Evolutionary conservation across 345 rosid genomes (phyloP).

Genomic region (Acer saccharum): DNA sequence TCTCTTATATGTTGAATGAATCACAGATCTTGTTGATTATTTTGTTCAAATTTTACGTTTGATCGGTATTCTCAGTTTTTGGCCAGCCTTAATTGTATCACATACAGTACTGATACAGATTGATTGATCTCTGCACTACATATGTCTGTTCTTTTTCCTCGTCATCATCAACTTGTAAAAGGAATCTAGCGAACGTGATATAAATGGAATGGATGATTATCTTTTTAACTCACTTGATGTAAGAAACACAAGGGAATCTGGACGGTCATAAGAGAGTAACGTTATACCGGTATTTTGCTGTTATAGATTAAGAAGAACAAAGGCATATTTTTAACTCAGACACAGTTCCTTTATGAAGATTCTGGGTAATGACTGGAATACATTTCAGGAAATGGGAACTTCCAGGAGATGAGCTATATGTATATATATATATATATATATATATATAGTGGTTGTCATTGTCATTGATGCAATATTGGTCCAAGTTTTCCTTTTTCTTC

Average conservation of each 20-base stretch:
- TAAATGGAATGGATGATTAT: constrained; percentile 9
- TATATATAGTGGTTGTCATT: constrained; percentile 15
- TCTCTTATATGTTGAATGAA: constrained; percentile 17
- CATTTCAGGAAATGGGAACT: neutral
- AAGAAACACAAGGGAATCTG: constrained; percentile 16
- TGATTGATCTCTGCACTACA: neutral
- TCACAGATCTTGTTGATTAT: constrained; percentile 9
- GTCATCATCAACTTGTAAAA: neutral
- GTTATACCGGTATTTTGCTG: neutral
- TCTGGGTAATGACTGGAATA: constrained; percentile 13
- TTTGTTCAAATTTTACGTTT: constrained; percentile 9
- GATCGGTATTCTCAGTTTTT: neutral
- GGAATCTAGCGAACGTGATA: neutral
- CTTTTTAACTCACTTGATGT: neutral
- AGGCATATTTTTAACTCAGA: constrained; percentile 15
- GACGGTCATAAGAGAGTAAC: constrained; percentile 24
- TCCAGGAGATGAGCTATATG: neutral
- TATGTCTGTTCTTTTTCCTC: neutral
- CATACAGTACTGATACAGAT: neutral
- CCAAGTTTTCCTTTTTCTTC: constrained; percentile 15
- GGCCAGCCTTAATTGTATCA: neutral
- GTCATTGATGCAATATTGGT: constrained; percentile 16
- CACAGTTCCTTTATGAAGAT: constrained; percentile 25
- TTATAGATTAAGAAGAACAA: constrained; percentile 11
- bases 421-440: neutral